Evolutionary conservation across 306 rosid genomes (phyloP), one percentile per base, ranked within the genome.

Genomic region (Quercus engelmannii): DNA sequence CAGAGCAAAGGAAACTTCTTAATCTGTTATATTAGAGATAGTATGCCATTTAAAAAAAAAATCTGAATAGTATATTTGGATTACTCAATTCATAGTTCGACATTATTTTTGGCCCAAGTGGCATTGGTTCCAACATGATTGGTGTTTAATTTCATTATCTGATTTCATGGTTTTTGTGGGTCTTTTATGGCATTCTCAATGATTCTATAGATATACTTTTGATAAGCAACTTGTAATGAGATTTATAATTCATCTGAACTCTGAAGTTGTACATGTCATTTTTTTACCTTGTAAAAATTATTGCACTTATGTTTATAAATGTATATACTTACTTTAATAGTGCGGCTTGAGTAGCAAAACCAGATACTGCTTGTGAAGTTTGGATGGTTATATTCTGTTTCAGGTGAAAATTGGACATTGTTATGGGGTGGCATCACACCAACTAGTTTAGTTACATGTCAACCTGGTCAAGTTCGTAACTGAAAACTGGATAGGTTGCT

Each of bases 371-470:
- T 75, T 41, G 2, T 46, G 78, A 10, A 35, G 75, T 59, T 70
- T 71, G 64, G 71, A 71, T 76, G 74, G 71, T 51, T 12, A 64
- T 74, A 23, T 57, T 59, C 54, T 55, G 5, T 55, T 54, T 35
- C 43, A 11, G 75, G 41, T 68, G 28, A 71, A 80, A 73, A 78
- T 35, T 64, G 56, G 72, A 52, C 58, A 43, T 12, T 78, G 15
- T 30, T 49, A 1, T 21, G 65, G 19, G 12, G n/a, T 63, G 54
- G 54, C 54, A 46, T 57, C 41, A 52, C 14, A 31, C 52, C 30
- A 30, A 4, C 46, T 18, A 13, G 54, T 49, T 10, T 62, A 1
- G 20, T 25, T 61, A 69, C 64, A 41, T 73, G 74, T 63, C 59
- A 38, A 64, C 52, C 49, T 49, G 68, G 73, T 69, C 73, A 68